A percentile compares a stretch with the other conserved stretches of the same genome.
phyloP scores from a whole-genome alignment of 2,329 filamentous ascomycete genomes.

The Fusarium camptoceras region DNA sequence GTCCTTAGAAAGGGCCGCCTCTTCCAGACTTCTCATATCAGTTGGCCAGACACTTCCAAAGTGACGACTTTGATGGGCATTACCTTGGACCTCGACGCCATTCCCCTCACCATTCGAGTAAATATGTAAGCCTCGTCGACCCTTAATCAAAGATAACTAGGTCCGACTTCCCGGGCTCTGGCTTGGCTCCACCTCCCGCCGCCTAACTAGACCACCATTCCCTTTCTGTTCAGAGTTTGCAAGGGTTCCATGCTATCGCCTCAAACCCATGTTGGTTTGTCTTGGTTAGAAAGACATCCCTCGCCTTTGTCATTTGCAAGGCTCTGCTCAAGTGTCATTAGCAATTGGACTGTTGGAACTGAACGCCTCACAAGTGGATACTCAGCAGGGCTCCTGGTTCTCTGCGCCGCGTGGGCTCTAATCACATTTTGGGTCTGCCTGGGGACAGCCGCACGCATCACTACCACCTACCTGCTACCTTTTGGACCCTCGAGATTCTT shows the following conservation, averaged over 20 bases:
- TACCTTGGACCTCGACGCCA: slow-evolving; percentile 19
- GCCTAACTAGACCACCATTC: slow-evolving; percentile 36
- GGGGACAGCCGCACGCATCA: slow-evolving; percentile 35
- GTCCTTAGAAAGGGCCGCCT: slow-evolving; percentile 12
- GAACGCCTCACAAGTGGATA: slow-evolving; percentile 44
- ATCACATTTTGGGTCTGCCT: slow-evolving; percentile 40
- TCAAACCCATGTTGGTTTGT: slow-evolving; percentile 31
- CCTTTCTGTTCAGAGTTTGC: slow-evolving; percentile 32
- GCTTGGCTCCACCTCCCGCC: slow-evolving; percentile 44
- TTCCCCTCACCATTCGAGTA: slow-evolving; percentile 33
- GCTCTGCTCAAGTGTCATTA: slow-evolving; percentile 36
- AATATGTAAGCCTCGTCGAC: slow-evolving; percentile 45
- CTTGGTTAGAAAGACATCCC: slow-evolving; percentile 22
- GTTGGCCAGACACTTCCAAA: background rate
- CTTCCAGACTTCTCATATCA: slow-evolving; percentile 14
- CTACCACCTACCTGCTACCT: slow-evolving; percentile 13
- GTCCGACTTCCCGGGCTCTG: slow-evolving; percentile 44
- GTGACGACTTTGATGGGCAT: background rate
- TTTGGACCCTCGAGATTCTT: slow-evolving; percentile 35
- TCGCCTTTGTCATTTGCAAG: slow-evolving; percentile 42
- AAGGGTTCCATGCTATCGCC: slow-evolving; percentile 30
- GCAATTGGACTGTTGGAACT: slow-evolving; percentile 37
- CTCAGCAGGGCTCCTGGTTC: slow-evolving; percentile 40
- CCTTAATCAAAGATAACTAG: slow-evolving; percentile 48
- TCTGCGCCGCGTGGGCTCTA: slow-evolving; percentile 44